phyloP scores from a whole-genome alignment of 2,329 filamentous ascomycete species.

The Chalaropsis ovoidea region DNA sequence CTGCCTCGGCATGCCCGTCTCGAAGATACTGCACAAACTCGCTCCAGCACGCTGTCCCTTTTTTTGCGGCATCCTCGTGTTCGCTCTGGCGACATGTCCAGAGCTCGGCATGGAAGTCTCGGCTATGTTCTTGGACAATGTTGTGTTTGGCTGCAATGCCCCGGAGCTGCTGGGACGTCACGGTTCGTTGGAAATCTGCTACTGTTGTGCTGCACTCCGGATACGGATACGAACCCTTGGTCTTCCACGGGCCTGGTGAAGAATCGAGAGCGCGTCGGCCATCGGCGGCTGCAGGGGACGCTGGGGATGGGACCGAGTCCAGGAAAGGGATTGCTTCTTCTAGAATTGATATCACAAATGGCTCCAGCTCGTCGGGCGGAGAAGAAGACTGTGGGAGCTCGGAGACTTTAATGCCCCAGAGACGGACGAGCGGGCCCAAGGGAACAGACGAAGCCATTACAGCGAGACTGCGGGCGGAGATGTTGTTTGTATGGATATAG shows the following conservation, averaged over 20 bases:
- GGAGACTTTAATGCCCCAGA: slow-evolving; percentile 42
- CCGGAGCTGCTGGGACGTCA: slow-evolving; percentile 39
- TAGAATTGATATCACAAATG: slow-evolving; percentile 45
- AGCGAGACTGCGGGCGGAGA: neutral
- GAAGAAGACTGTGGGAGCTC: slow-evolving; percentile 40
- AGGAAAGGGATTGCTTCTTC: slow-evolving; percentile 52
- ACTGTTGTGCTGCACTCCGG: slow-evolving; percentile 43
- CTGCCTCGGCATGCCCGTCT: slow-evolving; percentile 37
- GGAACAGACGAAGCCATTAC: slow-evolving; percentile 15
- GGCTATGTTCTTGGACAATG: slow-evolving; percentile 27
- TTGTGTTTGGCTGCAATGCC: slow-evolving; percentile 33
- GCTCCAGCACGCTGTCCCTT: slow-evolving; percentile 49
- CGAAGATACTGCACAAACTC: slow-evolving; percentile 55
- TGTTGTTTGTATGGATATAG: neutral
- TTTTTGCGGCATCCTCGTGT: slow-evolving; percentile 44
- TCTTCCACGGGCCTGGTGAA: slow-evolving; percentile 37
- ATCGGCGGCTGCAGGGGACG: slow-evolving; percentile 22
- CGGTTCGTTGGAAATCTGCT: slow-evolving; percentile 43
- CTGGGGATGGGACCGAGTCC: slow-evolving; percentile 41
- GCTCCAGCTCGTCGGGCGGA: slow-evolving; percentile 37
- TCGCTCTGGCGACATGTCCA: slow-evolving; percentile 56
- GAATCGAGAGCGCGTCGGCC: neutral
- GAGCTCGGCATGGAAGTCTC: slow-evolving; percentile 37
- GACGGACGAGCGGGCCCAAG: slow-evolving; percentile 43
- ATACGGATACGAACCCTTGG: slow-evolving; percentile 41